A percentile compares a stretch with the other conserved stretches of the same genome.
phyloP scores from a whole-genome alignment of 2,329 filamentous ascomycete genomes.

The Verticillium longisporum region DNA sequence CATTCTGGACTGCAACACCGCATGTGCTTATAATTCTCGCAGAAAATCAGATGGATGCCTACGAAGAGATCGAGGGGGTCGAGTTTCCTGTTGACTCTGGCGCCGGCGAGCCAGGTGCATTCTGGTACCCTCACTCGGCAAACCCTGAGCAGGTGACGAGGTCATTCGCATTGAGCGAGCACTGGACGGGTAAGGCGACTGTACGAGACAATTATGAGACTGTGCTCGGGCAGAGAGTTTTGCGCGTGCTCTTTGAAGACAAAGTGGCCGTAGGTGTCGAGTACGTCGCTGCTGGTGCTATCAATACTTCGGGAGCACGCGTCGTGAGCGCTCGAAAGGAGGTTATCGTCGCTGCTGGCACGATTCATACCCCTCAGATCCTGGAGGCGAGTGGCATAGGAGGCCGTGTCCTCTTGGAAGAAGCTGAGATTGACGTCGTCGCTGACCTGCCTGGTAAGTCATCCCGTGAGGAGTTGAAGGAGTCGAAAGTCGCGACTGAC shows the following conservation, averaged over 20 bases:
- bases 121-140: conserved; percentile 23
- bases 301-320: conserved; percentile 4
- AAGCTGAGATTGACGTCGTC: conserved; percentile 41
- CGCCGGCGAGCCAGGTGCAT: conserved; percentile 18
- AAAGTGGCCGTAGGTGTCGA: conserved; percentile 17
- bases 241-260: conserved; percentile 30
- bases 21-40: not conserved
- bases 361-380: conserved; percentile 34
- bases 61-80: conserved; percentile 15
- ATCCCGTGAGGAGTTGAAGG: not conserved
- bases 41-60: conserved; percentile 15
- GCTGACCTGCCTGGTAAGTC: conserved; percentile 46
- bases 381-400: conserved; percentile 36
- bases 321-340: conserved; percentile 22
- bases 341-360: conserved; percentile 33
- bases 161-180: conserved; percentile 19
- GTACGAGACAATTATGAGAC: conserved; percentile 12
- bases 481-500: not conserved
- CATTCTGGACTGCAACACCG: accelerated
- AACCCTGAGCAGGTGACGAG: conserved; percentile 18
- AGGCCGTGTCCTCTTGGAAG: conserved; percentile 21
- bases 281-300: conserved; percentile 12
- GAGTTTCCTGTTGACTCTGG: conserved; percentile 17
- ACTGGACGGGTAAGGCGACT: conserved; percentile 17
- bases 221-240: conserved; percentile 21